Base-by-base conservation (phyloP, 2,329 filamentous ascomycete genomes). In the Nigrospora oryzae region DNA sequence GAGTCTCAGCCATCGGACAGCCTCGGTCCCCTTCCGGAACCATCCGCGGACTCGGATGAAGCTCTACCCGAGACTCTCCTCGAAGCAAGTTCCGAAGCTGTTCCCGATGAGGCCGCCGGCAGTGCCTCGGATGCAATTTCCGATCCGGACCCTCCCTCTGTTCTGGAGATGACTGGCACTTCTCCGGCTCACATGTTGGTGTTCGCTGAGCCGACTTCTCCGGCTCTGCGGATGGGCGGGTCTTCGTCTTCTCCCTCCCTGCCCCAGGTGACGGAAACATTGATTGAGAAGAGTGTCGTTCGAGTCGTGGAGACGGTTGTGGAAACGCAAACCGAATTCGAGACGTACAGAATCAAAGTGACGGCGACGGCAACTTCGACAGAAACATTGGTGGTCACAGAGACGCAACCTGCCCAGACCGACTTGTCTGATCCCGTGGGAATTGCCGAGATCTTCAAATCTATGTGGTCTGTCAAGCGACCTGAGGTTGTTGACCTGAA, bases 251-350 rank as follows among this genome's bases (percentile, higher is more conserved):
- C 53, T 5, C 45, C 53, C 19, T 53, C 53, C 16, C 51, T 14
- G 42, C 15, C 41, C 11, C 39, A 37, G 7, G 47, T 55, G 2
- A 53, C 51, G 3, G 53, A 61, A 42, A 57, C 53, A 1, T 53
- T 60, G 14, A 56, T 53, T 15, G 51, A 58, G 39, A 58, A 53
- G 36, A 61, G 56, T 40, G 49, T 60, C 0, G 56, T 67, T 11
- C 56, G 56, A 3, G 51, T 67, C 6, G 54, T 67, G 11, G 60
- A 67, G 49, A 64, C 59, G 2, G 53, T 63, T n/a, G 62, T 60
- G 1, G 47, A 61, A 51, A 51, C 57, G 2, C 43, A 69, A 2
- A 66, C 60, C 2, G 53, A 61, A 42, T 57, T 61, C 19, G 57
- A 63, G 49, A 63, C 51, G 0, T 60, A 66, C 47, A 66, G 49